Percentiles rank a stretch among this genome's conserved stretches.
Conservation (phyloP, 495 filamentous ascomycete species). For the Ramalina intermedia region DNA sequence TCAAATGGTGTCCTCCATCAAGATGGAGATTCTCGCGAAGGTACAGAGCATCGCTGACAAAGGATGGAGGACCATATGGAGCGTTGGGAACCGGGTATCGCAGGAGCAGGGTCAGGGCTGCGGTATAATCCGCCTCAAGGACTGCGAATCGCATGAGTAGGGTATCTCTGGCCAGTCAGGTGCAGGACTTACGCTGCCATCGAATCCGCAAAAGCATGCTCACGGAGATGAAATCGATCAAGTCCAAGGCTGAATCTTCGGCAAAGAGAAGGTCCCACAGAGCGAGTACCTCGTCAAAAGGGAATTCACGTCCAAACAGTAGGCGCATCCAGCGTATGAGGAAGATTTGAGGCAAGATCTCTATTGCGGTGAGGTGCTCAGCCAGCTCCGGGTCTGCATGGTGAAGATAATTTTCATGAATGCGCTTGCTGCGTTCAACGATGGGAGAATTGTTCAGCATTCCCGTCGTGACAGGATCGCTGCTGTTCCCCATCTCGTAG, state of each 20-base stretch:
- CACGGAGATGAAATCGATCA: constrained; percentile 80
- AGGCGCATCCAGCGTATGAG: constrained; percentile 95
- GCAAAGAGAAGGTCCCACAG: constrained; percentile 92
- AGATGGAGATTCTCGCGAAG: constrained; percentile 61
- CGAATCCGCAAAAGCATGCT: constrained; percentile 88
- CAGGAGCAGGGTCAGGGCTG: constrained; percentile 63
- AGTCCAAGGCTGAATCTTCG: constrained; percentile 63
- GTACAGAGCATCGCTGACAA: constrained; percentile 81
- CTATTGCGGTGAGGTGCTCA: constrained; percentile 64
- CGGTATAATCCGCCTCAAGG: constrained; percentile 71
- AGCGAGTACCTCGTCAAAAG: constrained; percentile 65
- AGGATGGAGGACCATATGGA: constrained; percentile 53
- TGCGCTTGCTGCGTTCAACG: constrained; percentile 66
- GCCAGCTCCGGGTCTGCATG: constrained; percentile 71
- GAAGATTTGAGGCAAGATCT: constrained; percentile 93
- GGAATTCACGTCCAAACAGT: constrained; percentile 85
- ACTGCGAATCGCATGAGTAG: constrained; percentile 38
- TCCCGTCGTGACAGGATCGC: constrained; percentile 9
- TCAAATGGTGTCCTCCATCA: constrained; percentile 56
- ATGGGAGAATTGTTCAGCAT: constrained; percentile 51
- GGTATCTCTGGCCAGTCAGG: not conserved
- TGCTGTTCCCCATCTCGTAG: constrained; percentile 52
- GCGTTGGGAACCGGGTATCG: constrained; percentile 59
- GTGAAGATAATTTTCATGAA: constrained; percentile 67
- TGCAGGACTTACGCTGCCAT: constrained; percentile 58